Conservation (phyloP, 2,329 filamentous ascomycete genomes). For the Pestalotiopsis sp. region DNA sequence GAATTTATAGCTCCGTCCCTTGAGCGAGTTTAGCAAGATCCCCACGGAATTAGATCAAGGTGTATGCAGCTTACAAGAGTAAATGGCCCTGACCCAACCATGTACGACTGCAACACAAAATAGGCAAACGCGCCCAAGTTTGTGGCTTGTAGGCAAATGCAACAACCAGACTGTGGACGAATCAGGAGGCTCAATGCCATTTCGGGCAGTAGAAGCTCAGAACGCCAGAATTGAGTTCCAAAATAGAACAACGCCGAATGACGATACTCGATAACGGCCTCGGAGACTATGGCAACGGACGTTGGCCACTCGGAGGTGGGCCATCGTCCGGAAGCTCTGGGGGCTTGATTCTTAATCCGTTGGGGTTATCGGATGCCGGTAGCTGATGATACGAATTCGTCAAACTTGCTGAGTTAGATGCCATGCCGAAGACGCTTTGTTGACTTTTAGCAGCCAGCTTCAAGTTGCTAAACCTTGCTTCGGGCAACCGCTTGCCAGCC, state of each 20-base stretch:
- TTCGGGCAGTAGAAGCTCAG: neutral
- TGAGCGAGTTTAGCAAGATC: neutral
- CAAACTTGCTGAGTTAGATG: conserved; percentile 24
- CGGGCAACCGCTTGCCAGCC: conserved; percentile 72
- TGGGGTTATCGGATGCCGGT: neutral
- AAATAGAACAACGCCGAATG: neutral
- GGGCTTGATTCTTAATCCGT: neutral
- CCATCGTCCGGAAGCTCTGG: neutral
- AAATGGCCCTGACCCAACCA: neutral
- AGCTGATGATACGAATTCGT: neutral
- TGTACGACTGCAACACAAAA: neutral
- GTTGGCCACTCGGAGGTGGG: conserved; percentile 16
- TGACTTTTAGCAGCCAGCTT: conserved; percentile 65
- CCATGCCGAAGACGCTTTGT: conserved; percentile 63
- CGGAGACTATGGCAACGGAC: neutral
- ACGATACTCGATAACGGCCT: neutral
- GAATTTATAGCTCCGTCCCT: no score
- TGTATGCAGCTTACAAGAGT: neutral
- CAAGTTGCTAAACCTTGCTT: conserved; percentile 70
- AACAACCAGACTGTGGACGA: neutral
- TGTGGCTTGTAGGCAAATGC: neutral
- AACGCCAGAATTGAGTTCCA: neutral
- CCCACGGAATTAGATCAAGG: neutral
- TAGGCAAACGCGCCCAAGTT: no score
- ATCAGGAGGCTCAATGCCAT: neutral